phyloP scores from a whole-genome alignment of 768 basidiomycete genomes.

The Trametes cinnabarina region DNA sequence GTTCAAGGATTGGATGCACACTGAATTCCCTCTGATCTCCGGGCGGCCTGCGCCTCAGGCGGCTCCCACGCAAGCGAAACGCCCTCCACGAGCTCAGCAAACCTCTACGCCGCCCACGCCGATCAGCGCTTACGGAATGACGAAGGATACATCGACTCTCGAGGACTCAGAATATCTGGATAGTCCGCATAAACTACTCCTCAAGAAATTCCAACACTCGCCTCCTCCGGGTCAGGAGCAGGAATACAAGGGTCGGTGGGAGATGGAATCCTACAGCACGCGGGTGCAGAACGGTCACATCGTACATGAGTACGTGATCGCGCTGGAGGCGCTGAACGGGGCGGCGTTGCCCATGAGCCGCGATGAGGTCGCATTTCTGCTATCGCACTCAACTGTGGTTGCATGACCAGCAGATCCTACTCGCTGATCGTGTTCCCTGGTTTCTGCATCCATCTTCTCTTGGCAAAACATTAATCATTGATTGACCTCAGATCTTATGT shows the following conservation, averaged over 20 bases:
- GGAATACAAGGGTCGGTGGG: background rate
- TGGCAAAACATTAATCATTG: too few species aligned
- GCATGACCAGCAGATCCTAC: too few species aligned
- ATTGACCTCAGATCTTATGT: too few species aligned
- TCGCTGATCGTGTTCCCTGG: too few species aligned
- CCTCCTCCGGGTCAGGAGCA: background rate
- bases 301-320: background rate
- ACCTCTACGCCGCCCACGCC: background rate
- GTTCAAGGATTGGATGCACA: background rate
- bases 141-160: background rate
- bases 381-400: slow-evolving; percentile 1
- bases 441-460: too few species aligned
- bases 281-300: background rate
- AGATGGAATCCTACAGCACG: background rate
- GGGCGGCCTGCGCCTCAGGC: background rate
- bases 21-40: background rate
- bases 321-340: background rate
- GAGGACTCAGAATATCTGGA: background rate
- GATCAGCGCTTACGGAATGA: background rate
- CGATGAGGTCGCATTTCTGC: background rate
- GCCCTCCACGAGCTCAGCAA: background rate
- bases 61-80: background rate
- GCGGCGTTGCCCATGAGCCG: background rate
- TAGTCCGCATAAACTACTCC: background rate
- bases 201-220: background rate